phyloP scores from a whole-genome alignment of 129 eudicot species.

The Mikania micrantha region DNA sequence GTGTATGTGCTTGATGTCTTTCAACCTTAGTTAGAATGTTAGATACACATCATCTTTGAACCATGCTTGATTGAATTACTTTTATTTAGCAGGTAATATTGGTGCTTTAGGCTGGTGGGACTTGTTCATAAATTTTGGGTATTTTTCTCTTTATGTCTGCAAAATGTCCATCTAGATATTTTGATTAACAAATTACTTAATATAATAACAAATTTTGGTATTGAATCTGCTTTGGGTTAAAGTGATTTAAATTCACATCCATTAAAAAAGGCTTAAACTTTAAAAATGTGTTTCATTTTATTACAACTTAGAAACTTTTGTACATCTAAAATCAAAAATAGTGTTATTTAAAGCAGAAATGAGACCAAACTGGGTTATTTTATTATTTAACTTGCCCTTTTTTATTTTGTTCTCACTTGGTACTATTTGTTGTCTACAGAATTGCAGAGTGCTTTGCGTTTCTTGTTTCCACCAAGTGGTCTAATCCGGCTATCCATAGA shows the following conservation, averaged over 20 bases:
- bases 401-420: conserved; percentile 6
- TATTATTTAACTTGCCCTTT: not conserved
- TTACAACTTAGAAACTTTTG: no score
- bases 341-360: not conserved
- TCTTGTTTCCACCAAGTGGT: conserved; percentile 88
- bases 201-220: not conserved
- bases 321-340: not conserved
- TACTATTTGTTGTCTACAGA: conserved; percentile 34
- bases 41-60: no score
- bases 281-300: no score
- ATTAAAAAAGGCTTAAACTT: not conserved
- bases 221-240: not conserved
- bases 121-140: conserved; percentile 85
- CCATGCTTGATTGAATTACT: conserved; percentile 11
- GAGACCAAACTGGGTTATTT: not conserved
- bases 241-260: not conserved
- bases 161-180: not conserved
- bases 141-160: conserved; percentile 5
- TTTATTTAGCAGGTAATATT: conserved; percentile 64
- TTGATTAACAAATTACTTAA: not conserved
- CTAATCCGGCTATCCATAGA: conserved; percentile 77
- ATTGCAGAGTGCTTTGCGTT: conserved; percentile 93
- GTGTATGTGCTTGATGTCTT: no score
- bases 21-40: no score
- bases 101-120: conserved; percentile 97